Evolutionary conservation across 805 yeast genomes (phyloP).

Genomic region (Pichia exigua): DNA sequence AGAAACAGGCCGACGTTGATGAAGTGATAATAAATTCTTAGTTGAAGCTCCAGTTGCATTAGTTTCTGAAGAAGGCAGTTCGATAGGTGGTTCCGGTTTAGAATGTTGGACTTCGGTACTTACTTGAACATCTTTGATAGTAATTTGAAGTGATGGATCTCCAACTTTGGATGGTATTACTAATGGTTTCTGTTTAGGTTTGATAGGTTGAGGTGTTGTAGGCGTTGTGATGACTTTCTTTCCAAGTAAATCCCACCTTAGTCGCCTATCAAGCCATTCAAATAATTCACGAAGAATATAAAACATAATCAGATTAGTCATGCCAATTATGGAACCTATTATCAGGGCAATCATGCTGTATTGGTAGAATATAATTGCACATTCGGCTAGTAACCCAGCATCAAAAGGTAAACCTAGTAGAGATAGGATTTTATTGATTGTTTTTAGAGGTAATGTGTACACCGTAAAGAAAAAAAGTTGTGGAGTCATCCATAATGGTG

Average conservation of each 20-base stretch:
- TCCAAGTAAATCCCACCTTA: background rate
- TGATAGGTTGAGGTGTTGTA: background rate
- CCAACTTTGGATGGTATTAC: background rate
- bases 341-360: constrained; percentile 16
- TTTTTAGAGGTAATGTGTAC: background rate
- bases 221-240: background rate
- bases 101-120: background rate
- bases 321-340: constrained; percentile 18
- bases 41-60: background rate
- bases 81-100: background rate
- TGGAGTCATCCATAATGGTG: constrained; percentile 2
- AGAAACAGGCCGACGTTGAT: background rate
- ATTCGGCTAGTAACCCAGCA: constrained; percentile 1
- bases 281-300: constrained; percentile 8
- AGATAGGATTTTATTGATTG: background rate
- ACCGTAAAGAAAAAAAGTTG: background rate
- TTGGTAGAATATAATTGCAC: constrained; percentile 18
- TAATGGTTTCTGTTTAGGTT: background rate
- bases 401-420: background rate
- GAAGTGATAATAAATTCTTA: background rate
- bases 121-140: background rate
- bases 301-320: constrained; percentile 14
- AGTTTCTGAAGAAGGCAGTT: background rate
- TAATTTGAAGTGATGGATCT: background rate
- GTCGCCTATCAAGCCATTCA: background rate